Evolutionary conservation across 202 grass and related monocot species (phyloP).

Genomic region (Setaria viridis): DNA sequence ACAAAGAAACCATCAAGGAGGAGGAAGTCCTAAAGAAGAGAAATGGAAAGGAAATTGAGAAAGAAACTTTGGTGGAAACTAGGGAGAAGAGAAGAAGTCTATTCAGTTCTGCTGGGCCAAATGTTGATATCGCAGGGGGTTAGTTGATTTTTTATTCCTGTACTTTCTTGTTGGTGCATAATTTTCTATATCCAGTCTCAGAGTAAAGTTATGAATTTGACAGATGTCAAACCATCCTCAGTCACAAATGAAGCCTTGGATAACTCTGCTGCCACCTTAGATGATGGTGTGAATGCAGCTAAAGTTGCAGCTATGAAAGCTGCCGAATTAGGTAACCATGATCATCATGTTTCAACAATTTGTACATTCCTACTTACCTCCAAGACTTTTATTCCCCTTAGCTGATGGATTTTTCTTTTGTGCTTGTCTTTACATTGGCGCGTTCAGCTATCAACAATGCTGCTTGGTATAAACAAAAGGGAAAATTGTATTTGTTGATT

Average conservation of each 20-base stretch:
- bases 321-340: conserved; percentile 79
- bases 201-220: conserved; percentile 23
- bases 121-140: conserved; percentile 47
- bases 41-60: conserved; percentile 61
- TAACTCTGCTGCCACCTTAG: conserved; percentile 39
- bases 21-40: conserved; percentile 57
- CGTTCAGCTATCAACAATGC: conserved; percentile 11
- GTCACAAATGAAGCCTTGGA: conserved; percentile 43
- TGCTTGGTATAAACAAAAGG: conserved; percentile 26
- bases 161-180: conserved; percentile 11
- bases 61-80: conserved; percentile 56
- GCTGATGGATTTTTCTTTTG: conserved; percentile 32
- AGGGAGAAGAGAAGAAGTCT: conserved; percentile 61
- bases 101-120: conserved; percentile 50
- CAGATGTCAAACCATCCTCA: conserved; percentile 44
- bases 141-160: conserved; percentile 26
- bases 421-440: conserved; percentile 32
- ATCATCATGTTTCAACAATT: background rate
- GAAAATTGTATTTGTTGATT: conserved; percentile 6
- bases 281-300: conserved; percentile 70
- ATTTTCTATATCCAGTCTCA: background rate
- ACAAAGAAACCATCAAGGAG: conserved; percentile 57
- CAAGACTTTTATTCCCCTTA: background rate
- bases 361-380: conserved; percentile 23
- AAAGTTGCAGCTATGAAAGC: conserved; percentile 93